Base-by-base conservation (phyloP, 495 filamentous ascomycete genomes). In the Penicillium simplicissimum region DNA sequence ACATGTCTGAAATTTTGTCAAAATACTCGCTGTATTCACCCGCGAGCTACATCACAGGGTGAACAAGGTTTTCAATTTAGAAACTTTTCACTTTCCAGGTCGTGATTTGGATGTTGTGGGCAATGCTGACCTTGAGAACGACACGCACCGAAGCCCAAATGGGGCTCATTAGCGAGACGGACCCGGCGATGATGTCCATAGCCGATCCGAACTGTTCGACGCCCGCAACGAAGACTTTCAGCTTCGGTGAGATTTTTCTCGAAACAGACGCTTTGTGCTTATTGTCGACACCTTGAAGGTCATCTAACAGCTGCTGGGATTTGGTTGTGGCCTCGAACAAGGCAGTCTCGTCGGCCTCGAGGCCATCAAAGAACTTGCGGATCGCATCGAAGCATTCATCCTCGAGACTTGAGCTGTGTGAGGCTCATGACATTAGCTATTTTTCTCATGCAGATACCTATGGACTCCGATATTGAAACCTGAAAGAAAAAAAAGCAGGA, bases 11-110 rank as follows among this genome's bases (percentile, higher is more conserved):
- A 13, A 45, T 45, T n/a, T 45, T 45, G 42, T 45, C 42, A n/a
- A 45, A 45, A 45, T 45, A 45, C 42, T 45, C 42, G 42, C 42
- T 45, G 1, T 45, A 45, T 17, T 45, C 42, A 45, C 42, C 42
- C 19, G 42, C 42, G n/a, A 45, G 19, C 42, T 45, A n/a, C 9
- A 45, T 45, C 1, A 45, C 17, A 45, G 6, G 6, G 8, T 1
- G 7, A 23, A 23, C 1, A 0, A 45, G 42, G 3, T 8, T 45
- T 19, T 21, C 17, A 11, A 11, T 4, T 43, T 23, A 45, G 17
- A 45, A 45, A 45, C 3, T 21, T 0, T 23, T 45, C 17, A 4
- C 42, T 11, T 45, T 8, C 7, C 23, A 21, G 1, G 10, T 2
- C 7, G 8, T 19, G 6, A 21, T 9, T 19, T 45, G 19, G 3